phyloP scores from a whole-genome alignment of 768 basidiomycete species.

The Vararia minispora region DNA sequence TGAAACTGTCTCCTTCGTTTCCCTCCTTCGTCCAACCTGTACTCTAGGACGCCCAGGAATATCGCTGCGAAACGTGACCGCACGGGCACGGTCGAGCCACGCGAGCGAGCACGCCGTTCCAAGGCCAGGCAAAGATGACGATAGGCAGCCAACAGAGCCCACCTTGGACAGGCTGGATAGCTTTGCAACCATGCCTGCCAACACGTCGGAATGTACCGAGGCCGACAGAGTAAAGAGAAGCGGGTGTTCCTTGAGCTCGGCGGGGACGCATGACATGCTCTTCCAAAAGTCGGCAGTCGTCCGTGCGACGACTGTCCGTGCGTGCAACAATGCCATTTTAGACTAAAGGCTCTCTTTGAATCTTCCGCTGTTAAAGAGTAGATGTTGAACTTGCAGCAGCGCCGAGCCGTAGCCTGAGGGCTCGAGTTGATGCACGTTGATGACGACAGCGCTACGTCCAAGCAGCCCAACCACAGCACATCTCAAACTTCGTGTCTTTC shows the following conservation, averaged over 20 bases:
- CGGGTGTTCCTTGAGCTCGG: slow-evolving; percentile 16
- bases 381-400: too few relatives aligned
- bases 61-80: slow-evolving; percentile 47
- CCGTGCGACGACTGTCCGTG: slow-evolving; percentile 9
- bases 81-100: slow-evolving; percentile 31
- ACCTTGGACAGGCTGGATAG: slow-evolving; percentile 14
- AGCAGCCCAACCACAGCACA: too few relatives aligned
- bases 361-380: too few relatives aligned
- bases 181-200: slow-evolving; percentile 21
- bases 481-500: too few relatives aligned
- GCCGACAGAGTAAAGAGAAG: slow-evolving; percentile 42
- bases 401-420: too few relatives aligned
- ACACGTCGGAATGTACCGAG: slow-evolving; percentile 23
- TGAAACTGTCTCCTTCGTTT: slow-evolving; percentile 30
- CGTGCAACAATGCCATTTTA: too few relatives aligned
- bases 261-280: slow-evolving; percentile 7
- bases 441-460: too few relatives aligned
- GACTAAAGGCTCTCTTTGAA: too few relatives aligned
- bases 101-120: slow-evolving; percentile 47
- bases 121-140: slow-evolving; percentile 24
- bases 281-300: slow-evolving; percentile 6
- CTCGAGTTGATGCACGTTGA: too few relatives aligned
- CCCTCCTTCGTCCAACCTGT: slow-evolving; percentile 68
- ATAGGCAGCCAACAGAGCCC: slow-evolving; percentile 50
- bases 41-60: slow-evolving; percentile 45